Evolutionary conservation across 345 rosid genomes (phyloP).

Genomic region (Eucalyptus shirleyi): DNA sequence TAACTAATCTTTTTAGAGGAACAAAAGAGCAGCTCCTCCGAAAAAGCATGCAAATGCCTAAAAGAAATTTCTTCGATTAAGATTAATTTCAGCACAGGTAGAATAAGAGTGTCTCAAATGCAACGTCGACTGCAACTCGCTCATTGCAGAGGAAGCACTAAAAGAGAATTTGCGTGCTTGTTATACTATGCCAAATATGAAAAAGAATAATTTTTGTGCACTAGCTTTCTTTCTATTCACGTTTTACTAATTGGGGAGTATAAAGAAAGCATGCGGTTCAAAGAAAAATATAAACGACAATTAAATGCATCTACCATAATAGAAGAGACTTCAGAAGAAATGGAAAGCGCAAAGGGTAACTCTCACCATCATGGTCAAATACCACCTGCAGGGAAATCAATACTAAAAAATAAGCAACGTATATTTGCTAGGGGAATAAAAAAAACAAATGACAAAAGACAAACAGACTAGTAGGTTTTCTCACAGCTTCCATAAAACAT

Average conservation of each 20-base stretch:
- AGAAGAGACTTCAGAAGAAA: background rate
- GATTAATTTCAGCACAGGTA: background rate
- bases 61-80: background rate
- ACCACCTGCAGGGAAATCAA: slow-evolving; percentile 53
- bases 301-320: background rate
- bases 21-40: background rate
- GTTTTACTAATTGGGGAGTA: background rate
- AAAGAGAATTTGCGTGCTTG: background rate
- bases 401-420: slow-evolving; percentile 2
- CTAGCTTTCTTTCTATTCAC: background rate
- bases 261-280: background rate
- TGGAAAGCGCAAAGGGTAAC: background rate
- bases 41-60: background rate
- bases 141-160: background rate
- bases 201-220: background rate
- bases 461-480: background rate
- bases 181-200: background rate
- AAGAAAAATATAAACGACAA: background rate
- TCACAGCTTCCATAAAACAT: background rate
- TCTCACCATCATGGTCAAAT: too few relatives aligned
- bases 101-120: background rate
- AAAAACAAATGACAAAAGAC: background rate
- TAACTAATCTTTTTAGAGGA: background rate
- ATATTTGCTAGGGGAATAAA: background rate
- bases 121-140: background rate